phyloP scores from a whole-genome alignment of 495 filamentous ascomycete species.

The Xylaria bambusicola region DNA sequence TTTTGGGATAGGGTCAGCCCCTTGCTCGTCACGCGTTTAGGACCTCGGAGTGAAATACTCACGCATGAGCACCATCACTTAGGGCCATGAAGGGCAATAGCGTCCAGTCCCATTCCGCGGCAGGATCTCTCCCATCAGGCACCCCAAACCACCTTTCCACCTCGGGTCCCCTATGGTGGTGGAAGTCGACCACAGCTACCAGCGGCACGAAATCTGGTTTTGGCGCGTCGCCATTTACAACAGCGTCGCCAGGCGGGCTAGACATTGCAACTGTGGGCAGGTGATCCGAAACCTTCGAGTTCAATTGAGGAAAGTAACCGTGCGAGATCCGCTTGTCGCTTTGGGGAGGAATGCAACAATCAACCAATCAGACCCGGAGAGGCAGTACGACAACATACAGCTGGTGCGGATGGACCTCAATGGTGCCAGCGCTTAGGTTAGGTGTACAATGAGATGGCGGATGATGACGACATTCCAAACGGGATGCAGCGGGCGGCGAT shows the following conservation, averaged over 20 bases:
- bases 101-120: conserved; percentile 85
- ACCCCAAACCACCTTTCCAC: conserved; percentile 88
- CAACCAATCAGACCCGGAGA: neutral
- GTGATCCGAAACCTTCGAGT: neutral
- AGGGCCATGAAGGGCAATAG: conserved; percentile 97
- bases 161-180: conserved; percentile 95
- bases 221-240: conserved; percentile 3
- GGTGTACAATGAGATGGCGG: neutral
- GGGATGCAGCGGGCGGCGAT: neutral
- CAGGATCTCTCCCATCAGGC: conserved; percentile 76
- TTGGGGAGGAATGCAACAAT: neutral
- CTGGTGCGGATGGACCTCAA: neutral
- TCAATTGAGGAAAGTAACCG: neutral
- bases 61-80: conserved; percentile 94
- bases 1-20: conserved; percentile 16
- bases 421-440: conserved; percentile 1
- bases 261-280: conserved; percentile 22
- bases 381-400: neutral
- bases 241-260: conserved; percentile 13
- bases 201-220: conserved; percentile 54
- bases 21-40: neutral
- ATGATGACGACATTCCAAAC: conserved; percentile 9
- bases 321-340: neutral
- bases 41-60: conserved; percentile 37
- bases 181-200: conserved; percentile 92